These are phyloP conservation scores for Metschnikowia koreensis DNA, from an alignment of 805 yeast genomes.

Conservation along the genomic window DNA sequence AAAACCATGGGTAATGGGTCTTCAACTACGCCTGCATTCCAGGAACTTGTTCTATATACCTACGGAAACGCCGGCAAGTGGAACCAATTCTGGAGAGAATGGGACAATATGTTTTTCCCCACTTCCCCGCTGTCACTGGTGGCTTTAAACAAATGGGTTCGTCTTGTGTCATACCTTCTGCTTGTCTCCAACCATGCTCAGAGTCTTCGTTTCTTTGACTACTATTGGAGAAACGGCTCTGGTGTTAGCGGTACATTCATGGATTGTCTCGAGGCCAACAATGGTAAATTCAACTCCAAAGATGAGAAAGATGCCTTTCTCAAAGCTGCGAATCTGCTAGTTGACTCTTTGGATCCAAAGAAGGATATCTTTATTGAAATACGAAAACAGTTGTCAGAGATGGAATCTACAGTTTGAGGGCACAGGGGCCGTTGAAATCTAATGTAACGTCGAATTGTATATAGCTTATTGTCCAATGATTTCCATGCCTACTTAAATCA, in stretches of 20 bases:
- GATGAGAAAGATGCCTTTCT: constrained; percentile 24
- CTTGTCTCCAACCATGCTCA: constrained; percentile 26
- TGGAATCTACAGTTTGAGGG: neutral
- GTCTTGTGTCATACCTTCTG: constrained; percentile 34
- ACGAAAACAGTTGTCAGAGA: neutral
- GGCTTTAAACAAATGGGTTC: constrained; percentile 27
- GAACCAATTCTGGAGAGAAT: constrained; percentile 38
- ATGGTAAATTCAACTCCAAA: constrained; percentile 18
- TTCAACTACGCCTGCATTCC: constrained; percentile 20
- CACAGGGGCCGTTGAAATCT: neutral
- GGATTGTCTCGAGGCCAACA: constrained; percentile 19
- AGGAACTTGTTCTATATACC: constrained; percentile 34
- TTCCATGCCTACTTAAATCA: too few relatives aligned
- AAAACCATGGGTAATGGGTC: constrained; percentile 7
- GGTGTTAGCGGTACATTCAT: constrained; percentile 26
- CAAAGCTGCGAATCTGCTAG: constrained; percentile 21
- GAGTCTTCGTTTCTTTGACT: constrained; percentile 26
- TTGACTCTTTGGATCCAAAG: constrained; percentile 15
- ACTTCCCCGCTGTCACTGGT: constrained; percentile 3
- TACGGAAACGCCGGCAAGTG: constrained; percentile 41
- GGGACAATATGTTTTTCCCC: constrained; percentile 26
- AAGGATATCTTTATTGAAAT: constrained; percentile 10
- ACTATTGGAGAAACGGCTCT: constrained; percentile 29
- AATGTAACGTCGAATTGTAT: too few relatives aligned
- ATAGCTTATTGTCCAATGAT: too few relatives aligned